Conservation (phyloP, 2,329 filamentous ascomycete genomes). For the Diplodia corticola region DNA sequence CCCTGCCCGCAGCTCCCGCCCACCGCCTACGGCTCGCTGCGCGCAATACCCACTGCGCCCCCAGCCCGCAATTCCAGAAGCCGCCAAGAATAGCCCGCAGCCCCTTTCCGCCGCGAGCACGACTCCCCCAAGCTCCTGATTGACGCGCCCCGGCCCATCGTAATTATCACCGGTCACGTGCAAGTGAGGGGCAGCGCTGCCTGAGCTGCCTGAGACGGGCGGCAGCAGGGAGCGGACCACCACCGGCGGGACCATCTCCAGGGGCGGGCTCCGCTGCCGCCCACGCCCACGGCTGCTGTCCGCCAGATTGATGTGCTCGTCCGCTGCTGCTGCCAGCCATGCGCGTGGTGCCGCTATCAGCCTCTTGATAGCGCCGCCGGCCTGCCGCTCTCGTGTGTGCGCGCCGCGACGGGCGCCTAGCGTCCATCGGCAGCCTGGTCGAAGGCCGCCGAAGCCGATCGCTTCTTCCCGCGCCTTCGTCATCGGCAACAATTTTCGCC, state of each 20-base stretch:
- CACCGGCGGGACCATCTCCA: constrained; percentile 17
- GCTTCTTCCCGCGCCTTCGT: constrained; percentile 24
- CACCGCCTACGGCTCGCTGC: neutral
- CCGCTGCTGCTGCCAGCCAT: neutral
- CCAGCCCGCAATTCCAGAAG: constrained; percentile 20
- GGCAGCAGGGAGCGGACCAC: constrained; percentile 18
- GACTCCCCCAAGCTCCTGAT: constrained; percentile 15
- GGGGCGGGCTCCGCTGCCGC: constrained; percentile 12
- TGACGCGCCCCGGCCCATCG: constrained; percentile 22
- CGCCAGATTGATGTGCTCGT: constrained; percentile 10
- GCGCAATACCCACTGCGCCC: constrained; percentile 12
- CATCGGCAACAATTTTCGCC: constrained; percentile 22
- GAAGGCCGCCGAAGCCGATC: constrained; percentile 28
- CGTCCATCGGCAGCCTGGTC: constrained; percentile 3
- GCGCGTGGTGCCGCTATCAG: neutral
- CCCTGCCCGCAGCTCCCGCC: constrained; percentile 19
- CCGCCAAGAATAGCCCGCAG: constrained; percentile 18
- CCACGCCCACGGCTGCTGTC: constrained; percentile 12
- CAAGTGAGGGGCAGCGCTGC: constrained; percentile 34
- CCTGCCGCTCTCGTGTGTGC: neutral
- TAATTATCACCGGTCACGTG: constrained; percentile 32
- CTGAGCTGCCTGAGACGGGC: constrained; percentile 3
- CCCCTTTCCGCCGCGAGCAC: constrained; percentile 12
- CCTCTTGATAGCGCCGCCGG: neutral
- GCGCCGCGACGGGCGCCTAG: neutral